Percentiles rank a stretch among this genome's conserved stretches.
These are phyloP conservation scores for Sporopachydermia quercuum DNA, from an alignment of 805 yeast species.

Conservation along the genomic window DNA sequence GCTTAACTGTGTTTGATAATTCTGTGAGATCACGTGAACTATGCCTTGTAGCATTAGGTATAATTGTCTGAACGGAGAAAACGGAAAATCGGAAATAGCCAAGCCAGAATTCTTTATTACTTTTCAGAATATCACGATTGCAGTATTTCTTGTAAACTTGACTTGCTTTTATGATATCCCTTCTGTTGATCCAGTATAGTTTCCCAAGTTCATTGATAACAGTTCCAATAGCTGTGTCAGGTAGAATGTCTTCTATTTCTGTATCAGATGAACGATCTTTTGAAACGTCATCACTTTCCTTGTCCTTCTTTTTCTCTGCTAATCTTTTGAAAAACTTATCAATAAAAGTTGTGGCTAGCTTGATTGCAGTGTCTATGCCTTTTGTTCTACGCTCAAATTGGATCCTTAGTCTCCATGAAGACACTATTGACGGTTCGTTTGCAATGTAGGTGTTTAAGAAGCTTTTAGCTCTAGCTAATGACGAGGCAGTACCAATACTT, in stretches of 20 bases:
- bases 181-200: constrained; percentile 12
- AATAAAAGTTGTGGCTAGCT: constrained; percentile 11
- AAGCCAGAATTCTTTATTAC: neutral
- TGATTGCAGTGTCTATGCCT: constrained; percentile 10
- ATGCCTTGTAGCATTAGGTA: neutral
- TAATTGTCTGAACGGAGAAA: neutral
- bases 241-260: constrained; percentile 21
- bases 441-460: constrained; percentile 4
- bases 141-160: neutral
- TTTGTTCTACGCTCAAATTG: constrained; percentile 12
- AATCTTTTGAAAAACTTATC: constrained; percentile 11
- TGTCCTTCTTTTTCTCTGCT: constrained; percentile 9
- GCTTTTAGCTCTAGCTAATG: constrained; percentile 4
- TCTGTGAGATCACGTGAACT: neutral
- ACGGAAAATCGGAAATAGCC: neutral
- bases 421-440: constrained; percentile 2
- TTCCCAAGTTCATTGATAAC: constrained; percentile 23
- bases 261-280: constrained; percentile 8
- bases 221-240: constrained; percentile 26
- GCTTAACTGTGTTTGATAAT: neutral
- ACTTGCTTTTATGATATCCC: neutral
- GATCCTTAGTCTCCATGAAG: constrained; percentile 12
- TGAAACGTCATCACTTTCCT: constrained; percentile 6
- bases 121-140: neutral
- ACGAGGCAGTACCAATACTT: constrained; percentile 21